Conservation (phyloP, 2,329 filamentous ascomycete genomes). For the Xylariaceae sp. region DNA sequence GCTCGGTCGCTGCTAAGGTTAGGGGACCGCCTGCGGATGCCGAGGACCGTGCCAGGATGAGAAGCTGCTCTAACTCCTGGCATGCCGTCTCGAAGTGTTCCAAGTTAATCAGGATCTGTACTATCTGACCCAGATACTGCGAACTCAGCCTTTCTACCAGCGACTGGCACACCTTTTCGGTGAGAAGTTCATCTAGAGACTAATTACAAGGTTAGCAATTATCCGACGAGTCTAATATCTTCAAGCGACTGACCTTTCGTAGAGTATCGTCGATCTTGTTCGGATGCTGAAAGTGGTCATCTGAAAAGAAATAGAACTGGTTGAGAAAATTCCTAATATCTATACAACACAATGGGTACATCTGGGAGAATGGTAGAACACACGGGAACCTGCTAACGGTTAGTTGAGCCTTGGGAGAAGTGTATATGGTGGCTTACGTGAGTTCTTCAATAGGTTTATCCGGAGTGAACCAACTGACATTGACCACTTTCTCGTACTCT, state of each 20-base stretch:
- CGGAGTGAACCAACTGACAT: conserved; percentile 93
- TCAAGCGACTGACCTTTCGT: conserved; percentile 60
- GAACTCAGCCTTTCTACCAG: conserved; percentile 86
- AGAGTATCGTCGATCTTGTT: conserved; percentile 89
- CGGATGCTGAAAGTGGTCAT: conserved; percentile 92
- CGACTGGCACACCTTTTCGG: conserved; percentile 86
- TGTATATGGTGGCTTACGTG: conserved; percentile 53
- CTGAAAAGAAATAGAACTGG: conserved; percentile 97
- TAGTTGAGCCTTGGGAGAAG: conserved; percentile 20
- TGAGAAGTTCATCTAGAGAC: conserved; percentile 94
- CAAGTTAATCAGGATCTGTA: conserved; percentile 96
- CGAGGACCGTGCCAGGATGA: conserved; percentile 83
- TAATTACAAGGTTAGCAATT: conserved; percentile 39
- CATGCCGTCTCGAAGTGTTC: conserved; percentile 97
- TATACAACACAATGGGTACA: conserved; percentile 98
- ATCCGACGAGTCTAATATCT: not conserved
- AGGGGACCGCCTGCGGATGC: conserved; percentile 80
- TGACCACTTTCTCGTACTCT: conserved; percentile 94
- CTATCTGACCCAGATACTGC: conserved; percentile 95
- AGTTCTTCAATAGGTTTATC: conserved; percentile 77
- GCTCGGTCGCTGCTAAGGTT: conserved; percentile 77
- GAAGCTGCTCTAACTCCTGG: conserved; percentile 80
- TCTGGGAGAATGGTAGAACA: conserved; percentile 96
- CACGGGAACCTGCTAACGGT: conserved; percentile 73
- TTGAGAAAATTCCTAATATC: conserved; percentile 97